Conservation (phyloP, 768 basidiomycete genomes). For the Boletus huronensis region DNA sequence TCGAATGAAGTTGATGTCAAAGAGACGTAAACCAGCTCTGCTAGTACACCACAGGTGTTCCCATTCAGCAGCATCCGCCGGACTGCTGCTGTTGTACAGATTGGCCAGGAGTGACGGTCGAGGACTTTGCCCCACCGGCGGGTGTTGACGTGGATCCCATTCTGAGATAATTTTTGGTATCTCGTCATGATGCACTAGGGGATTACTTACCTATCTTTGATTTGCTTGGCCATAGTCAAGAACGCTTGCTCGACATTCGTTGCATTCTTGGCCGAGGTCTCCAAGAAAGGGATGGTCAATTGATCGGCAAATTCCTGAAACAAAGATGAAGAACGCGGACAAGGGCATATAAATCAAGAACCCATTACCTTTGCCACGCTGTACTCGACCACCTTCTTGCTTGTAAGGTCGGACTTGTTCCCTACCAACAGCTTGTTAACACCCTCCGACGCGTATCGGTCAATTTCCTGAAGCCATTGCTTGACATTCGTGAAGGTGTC, state of each 20-base stretch:
- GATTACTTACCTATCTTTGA: slow-evolving; percentile 74
- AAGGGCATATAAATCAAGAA: background rate
- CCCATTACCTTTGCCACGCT: slow-evolving; percentile 71
- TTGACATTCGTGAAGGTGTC: slow-evolving; percentile 96
- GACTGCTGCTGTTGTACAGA: slow-evolving; percentile 73
- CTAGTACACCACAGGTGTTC: slow-evolving; percentile 16
- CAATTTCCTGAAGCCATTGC: slow-evolving; percentile 92
- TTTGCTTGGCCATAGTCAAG: slow-evolving; percentile 97
- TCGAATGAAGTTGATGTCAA: slow-evolving; percentile 15
- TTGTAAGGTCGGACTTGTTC: slow-evolving; percentile 97
- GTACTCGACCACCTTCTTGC: slow-evolving; percentile 94
- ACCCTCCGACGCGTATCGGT: slow-evolving; percentile 94
- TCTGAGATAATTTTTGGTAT: slow-evolving; percentile 35
- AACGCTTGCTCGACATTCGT: slow-evolving; percentile 99
- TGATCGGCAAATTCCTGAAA: slow-evolving; percentile 91
- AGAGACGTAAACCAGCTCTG: slow-evolving; percentile 14
- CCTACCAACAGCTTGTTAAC: slow-evolving; percentile 98
- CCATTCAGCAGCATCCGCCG: slow-evolving; percentile 73
- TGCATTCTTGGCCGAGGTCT: slow-evolving; percentile 99
- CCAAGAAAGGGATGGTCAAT: slow-evolving; percentile 89
- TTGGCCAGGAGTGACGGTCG: slow-evolving; percentile 82
- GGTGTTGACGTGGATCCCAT: slow-evolving; percentile 83
- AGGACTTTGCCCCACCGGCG: slow-evolving; percentile 72
- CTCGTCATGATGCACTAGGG: background rate
- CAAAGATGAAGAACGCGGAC: slow-evolving; percentile 3